Conservation (phyloP, 2,329 filamentous ascomycete species). For the Fusarium avenaceum region DNA sequence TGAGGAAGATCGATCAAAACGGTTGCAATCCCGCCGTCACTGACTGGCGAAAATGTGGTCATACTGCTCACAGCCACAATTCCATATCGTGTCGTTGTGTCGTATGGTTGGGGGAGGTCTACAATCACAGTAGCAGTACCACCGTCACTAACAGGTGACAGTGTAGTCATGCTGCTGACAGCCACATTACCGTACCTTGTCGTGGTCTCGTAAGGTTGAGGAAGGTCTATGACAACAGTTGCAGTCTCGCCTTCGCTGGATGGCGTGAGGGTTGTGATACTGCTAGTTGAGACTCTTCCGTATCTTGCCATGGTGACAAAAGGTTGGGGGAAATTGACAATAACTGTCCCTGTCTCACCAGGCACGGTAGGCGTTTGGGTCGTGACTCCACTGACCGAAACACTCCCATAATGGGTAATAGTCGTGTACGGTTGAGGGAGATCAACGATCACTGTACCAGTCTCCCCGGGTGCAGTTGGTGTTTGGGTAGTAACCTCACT, state of each 20-base stretch:
- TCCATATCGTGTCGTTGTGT: not conserved
- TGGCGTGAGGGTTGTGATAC: not conserved
- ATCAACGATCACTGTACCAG: not conserved
- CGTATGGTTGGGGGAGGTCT: conserved; percentile 6
- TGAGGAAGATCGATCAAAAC: too few species aligned
- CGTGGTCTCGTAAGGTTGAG: not conserved
- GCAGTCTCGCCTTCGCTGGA: not conserved
- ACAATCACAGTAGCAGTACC: not conserved
- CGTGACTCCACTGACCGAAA: not conserved
- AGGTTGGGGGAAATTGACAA: not conserved
- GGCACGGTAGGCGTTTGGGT: not conserved
- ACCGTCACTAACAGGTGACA: not conserved
- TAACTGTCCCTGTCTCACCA: not conserved
- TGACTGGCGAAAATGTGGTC: too few species aligned
- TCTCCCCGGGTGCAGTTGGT: not conserved
- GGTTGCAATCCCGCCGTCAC: too few species aligned
- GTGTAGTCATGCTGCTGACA: not conserved
- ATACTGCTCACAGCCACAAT: not conserved
- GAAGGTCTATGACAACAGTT: not conserved
- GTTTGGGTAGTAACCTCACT: not conserved
- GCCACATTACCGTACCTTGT: not conserved
- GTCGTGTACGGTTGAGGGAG: not conserved
- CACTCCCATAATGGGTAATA: not conserved
- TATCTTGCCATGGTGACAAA: not conserved
- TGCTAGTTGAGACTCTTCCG: not conserved